Conservation (phyloP, 345 rosid species). For the Arabidopsis suecica region DNA sequence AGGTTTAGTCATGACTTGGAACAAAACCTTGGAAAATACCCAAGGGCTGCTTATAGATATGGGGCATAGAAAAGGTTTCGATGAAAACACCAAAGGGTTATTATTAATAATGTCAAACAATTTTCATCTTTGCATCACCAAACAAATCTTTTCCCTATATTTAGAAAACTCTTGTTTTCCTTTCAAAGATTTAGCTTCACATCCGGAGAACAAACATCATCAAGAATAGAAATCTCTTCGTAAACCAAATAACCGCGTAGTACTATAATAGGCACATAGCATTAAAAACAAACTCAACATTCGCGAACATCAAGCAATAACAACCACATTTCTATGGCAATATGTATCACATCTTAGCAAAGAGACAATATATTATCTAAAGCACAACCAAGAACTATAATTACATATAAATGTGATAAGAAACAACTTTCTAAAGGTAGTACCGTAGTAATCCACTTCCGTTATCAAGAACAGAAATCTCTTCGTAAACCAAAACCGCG, state of each 20-base stretch:
- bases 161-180: slow-evolving; percentile 22
- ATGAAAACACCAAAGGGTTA: slow-evolving; percentile 32
- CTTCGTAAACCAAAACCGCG: background rate
- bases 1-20: slow-evolving; percentile 50
- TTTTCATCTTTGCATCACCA: slow-evolving; percentile 31
- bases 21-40: slow-evolving; percentile 63
- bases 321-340: background rate
- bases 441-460: too few relatives aligned
- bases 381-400: too few relatives aligned
- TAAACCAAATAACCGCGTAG: too few relatives aligned
- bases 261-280: too few relatives aligned
- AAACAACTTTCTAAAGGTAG: too few relatives aligned
- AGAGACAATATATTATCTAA: too few relatives aligned
- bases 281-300: too few relatives aligned
- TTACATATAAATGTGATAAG: too few relatives aligned
- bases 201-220: slow-evolving; percentile 19
- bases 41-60: slow-evolving; percentile 78
- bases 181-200: slow-evolving; percentile 32
- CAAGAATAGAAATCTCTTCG: slow-evolving; percentile 27
- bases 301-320: too few relatives aligned
- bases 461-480: background rate
- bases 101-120: slow-evolving; percentile 36
- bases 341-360: too few relatives aligned
- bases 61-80: slow-evolving; percentile 31
- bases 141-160: slow-evolving; percentile 29